Evolutionary conservation across 2,329 filamentous ascomycete species (phyloP).

Genomic region (Aspergillus sp.): DNA sequence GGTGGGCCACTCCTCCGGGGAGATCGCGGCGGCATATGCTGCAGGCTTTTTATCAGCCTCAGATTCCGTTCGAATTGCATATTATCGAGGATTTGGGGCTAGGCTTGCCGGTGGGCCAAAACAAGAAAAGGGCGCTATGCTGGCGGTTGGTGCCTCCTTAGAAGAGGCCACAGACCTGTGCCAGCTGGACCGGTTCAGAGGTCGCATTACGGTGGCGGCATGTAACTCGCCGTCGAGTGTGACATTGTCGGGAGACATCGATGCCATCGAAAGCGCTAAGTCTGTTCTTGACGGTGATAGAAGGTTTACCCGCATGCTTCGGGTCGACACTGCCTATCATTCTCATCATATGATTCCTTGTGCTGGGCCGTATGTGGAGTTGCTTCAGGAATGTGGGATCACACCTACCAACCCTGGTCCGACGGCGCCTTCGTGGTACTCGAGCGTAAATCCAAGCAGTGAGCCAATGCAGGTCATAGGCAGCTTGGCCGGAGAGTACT

Average conservation of each 20-base stretch:
- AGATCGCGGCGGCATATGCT: conserved; percentile 54
- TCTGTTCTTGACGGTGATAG: not conserved
- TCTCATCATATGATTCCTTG: conserved; percentile 1
- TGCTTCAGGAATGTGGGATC: not conserved
- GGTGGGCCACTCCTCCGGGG: conserved; percentile 52
- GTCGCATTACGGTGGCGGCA: conserved; percentile 30
- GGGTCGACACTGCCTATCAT: not conserved
- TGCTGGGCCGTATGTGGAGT: not conserved
- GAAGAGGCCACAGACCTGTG: conserved; percentile 23
- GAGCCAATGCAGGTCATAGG: not conserved
- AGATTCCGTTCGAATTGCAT: conserved; percentile 48
- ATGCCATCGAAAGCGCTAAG: not conserved
- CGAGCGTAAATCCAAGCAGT: not conserved
- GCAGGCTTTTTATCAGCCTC: conserved; percentile 43
- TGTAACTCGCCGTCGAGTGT: conserved; percentile 33
- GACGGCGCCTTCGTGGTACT: not conserved
- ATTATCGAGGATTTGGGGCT: conserved; percentile 42
- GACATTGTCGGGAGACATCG: not conserved
- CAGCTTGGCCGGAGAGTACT: not conserved
- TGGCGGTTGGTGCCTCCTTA: conserved; percentile 28
- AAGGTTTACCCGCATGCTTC: not conserved
- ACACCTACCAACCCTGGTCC: not conserved
- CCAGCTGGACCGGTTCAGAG: not conserved
- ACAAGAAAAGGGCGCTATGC: conserved; percentile 29
- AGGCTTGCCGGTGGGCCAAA: conserved; percentile 10